phyloP scores from a whole-genome alignment of 768 basidiomycete genomes.

The Roridomyces roridus region DNA sequence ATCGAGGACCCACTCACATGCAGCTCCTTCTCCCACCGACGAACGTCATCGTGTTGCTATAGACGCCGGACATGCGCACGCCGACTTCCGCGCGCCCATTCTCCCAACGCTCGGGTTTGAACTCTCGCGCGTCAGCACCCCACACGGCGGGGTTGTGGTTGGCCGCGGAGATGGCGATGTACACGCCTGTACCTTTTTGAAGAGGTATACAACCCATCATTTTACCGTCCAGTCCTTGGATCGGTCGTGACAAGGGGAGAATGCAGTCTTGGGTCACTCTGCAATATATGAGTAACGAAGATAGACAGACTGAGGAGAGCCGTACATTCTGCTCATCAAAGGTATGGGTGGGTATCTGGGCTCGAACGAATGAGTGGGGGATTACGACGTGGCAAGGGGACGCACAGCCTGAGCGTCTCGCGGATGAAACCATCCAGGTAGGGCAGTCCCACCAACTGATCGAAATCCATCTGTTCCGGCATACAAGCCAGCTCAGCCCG shows the following conservation, averaged over 20 bases:
- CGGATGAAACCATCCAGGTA: slow-evolving; percentile 42
- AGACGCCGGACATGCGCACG: slow-evolving; percentile 9
- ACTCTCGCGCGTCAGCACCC: slow-evolving; percentile 14
- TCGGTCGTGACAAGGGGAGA: slow-evolving; percentile 52
- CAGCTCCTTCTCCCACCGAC: slow-evolving; percentile 12
- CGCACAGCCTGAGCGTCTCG: slow-evolving; percentile 39
- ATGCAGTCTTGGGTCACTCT: slow-evolving; percentile 17
- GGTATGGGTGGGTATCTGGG: slow-evolving; percentile 28
- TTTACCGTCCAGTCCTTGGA: slow-evolving; percentile 43
- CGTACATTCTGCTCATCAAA: slow-evolving; percentile 26
- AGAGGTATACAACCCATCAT: slow-evolving; percentile 42
- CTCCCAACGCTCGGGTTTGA: slow-evolving; percentile 11
- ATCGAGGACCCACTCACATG: neutral
- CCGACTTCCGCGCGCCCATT: slow-evolving; percentile 5
- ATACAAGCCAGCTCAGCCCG: slow-evolving; percentile 30
- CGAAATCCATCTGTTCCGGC: slow-evolving; percentile 30
- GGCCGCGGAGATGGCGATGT: slow-evolving; percentile 38
- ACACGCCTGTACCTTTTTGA: slow-evolving; percentile 46
- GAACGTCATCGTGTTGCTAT: slow-evolving; percentile 19
- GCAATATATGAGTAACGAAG: neutral
- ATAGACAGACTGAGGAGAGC: too few species aligned
- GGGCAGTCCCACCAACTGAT: slow-evolving; percentile 35
- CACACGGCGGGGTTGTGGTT: slow-evolving; percentile 16
- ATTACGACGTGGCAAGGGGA: slow-evolving; percentile 14
- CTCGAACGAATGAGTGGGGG: neutral